Percentiles rank a stretch among this genome's conserved stretches.
Conservation (phyloP, 352 stramenopile species). For the Pythium grandisporangium region DNA sequence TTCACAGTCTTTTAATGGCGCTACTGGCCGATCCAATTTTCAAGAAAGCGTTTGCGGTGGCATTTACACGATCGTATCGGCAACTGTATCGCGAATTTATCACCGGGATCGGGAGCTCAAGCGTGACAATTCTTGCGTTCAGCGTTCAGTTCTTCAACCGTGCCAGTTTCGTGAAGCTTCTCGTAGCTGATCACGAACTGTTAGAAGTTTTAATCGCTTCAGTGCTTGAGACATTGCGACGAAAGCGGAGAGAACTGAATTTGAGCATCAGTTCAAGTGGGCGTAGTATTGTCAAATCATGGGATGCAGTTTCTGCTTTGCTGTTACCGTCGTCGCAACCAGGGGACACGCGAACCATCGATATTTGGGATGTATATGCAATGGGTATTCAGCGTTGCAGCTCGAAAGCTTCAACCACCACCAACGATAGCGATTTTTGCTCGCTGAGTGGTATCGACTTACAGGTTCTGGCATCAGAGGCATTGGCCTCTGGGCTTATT, state of each 20-base stretch:
- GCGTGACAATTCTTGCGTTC: slow-evolving; percentile 88
- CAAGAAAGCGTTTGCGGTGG: slow-evolving; percentile 93
- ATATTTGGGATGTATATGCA: slow-evolving; percentile 63
- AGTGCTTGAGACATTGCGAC: slow-evolving; percentile 58
- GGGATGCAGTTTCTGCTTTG: too few relatives aligned
- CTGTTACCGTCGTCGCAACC: too few relatives aligned
- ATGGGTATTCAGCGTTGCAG: slow-evolving; percentile 37
- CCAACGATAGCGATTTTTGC: slow-evolving; percentile 13
- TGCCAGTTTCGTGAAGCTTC: slow-evolving; percentile 91
- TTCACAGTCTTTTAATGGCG: slow-evolving; percentile 94
- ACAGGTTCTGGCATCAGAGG: slow-evolving; percentile 27
- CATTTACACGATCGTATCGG: slow-evolving; percentile 93
- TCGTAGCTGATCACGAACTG: slow-evolving; percentile 66
- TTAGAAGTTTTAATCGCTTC: slow-evolving; percentile 64
- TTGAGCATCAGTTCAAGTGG: too few relatives aligned
- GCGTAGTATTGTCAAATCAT: too few relatives aligned
- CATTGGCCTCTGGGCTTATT: slow-evolving; percentile 19
- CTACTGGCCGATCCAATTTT: slow-evolving; percentile 95
- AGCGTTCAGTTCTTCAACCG: slow-evolving; percentile 98
- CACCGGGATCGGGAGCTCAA: slow-evolving; percentile 58
- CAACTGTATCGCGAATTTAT: slow-evolving; percentile 74
- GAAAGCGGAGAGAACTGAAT: slow-evolving; percentile 20
- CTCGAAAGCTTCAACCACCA: too few relatives aligned
- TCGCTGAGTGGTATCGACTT: slow-evolving; percentile 45
- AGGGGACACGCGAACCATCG: neutral